These are phyloP conservation scores for Pelargonium nanum DNA, from an alignment of 345 rosid species.

Conservation along the genomic window DNA sequence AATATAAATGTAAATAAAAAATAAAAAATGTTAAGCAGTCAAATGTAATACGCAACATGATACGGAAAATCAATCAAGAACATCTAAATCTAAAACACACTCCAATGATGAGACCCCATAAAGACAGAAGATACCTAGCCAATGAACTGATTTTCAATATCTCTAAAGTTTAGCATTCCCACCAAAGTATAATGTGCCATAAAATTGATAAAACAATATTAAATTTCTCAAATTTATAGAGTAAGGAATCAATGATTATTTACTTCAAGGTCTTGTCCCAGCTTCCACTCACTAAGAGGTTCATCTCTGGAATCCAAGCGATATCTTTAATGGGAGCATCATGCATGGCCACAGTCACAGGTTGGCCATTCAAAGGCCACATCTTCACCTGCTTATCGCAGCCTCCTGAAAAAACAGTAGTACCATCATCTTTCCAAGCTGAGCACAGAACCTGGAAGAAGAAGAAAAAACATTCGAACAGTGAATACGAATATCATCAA, in stretches of 20 bases:
- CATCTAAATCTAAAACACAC: too few relatives aligned
- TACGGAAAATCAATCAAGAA: not conserved
- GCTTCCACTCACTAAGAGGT: slow-evolving; percentile 74
- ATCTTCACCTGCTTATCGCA: slow-evolving; percentile 98
- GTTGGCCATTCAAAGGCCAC: slow-evolving; percentile 94
- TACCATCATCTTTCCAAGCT: slow-evolving; percentile 98
- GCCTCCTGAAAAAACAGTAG: slow-evolving; percentile 82
- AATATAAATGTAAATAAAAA: not conserved
- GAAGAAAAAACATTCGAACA: not conserved
- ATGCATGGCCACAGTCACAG: slow-evolving; percentile 86
- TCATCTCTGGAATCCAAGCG: slow-evolving; percentile 95
- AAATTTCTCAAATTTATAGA: not conserved
- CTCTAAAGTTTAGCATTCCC: not conserved
- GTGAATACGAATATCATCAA: not conserved
- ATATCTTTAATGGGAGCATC: slow-evolving; percentile 73
- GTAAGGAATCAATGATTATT: slow-evolving; percentile 1
- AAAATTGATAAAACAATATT: not conserved
- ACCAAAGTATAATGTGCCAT: not conserved
- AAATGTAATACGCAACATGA: not conserved
- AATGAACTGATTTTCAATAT: too few relatives aligned
- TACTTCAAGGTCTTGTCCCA: slow-evolving; percentile 95
- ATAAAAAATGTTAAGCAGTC: not conserved
- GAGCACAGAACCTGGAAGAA: slow-evolving; percentile 70
- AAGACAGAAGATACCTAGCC: too few relatives aligned
- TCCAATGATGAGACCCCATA: too few relatives aligned